phyloP scores from a whole-genome alignment of 129 eudicot species.

The Centella asiatica region DNA sequence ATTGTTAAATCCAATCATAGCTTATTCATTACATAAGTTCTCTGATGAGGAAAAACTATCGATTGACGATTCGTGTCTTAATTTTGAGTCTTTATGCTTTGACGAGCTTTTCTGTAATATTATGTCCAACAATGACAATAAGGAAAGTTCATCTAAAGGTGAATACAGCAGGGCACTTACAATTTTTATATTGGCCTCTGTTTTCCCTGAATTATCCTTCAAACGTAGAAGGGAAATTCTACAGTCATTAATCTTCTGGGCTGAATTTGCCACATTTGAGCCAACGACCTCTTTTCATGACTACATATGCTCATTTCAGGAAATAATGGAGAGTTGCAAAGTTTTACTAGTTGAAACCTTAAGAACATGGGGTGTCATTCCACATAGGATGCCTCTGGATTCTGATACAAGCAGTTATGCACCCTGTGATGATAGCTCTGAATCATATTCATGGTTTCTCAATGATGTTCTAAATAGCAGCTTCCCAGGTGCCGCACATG shows the following conservation, averaged over 20 bases:
- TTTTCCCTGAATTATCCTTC: slow-evolving; percentile 62
- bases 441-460: slow-evolving; percentile 41
- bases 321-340: slow-evolving; percentile 51
- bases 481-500: slow-evolving; percentile 16
- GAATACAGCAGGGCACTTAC: slow-evolving; percentile 47
- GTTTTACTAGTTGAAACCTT: slow-evolving; percentile 42
- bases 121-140: slow-evolving; percentile 24
- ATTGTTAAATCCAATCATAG: slow-evolving; percentile 70
- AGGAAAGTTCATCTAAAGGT: slow-evolving; percentile 15
- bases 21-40: slow-evolving; percentile 62
- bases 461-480: slow-evolving; percentile 32
- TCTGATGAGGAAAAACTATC: slow-evolving; percentile 41
- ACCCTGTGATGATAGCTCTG: slow-evolving; percentile 25
- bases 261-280: slow-evolving; percentile 64
- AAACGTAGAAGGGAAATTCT: slow-evolving; percentile 51
- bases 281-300: slow-evolving; percentile 55
- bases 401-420: slow-evolving; percentile 21
- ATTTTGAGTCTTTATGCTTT: slow-evolving; percentile 79
- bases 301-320: slow-evolving; percentile 75
- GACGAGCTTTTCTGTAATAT: slow-evolving; percentile 61
- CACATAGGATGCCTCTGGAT: slow-evolving; percentile 23
- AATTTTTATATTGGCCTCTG: slow-evolving; percentile 63
- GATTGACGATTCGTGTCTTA: slow-evolving; percentile 42
- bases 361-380: slow-evolving; percentile 47
- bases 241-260: slow-evolving; percentile 51